These are phyloP conservation scores for Lindgomyces ingoldianus DNA, from an alignment of 495 filamentous ascomycete species.

Conservation along the genomic window DNA sequence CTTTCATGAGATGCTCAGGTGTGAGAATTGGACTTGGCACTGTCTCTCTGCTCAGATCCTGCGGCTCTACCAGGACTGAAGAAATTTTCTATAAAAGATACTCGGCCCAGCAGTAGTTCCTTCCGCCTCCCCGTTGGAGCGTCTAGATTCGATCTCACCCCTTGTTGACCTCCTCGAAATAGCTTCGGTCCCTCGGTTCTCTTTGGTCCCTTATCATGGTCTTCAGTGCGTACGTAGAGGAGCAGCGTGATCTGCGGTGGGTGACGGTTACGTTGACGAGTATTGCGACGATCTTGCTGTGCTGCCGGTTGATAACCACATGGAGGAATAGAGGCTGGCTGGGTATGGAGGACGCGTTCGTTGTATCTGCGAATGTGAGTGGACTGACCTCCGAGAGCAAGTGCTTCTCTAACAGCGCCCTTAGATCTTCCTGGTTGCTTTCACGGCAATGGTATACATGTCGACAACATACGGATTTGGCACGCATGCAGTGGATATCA, in stretches of 20 bases:
- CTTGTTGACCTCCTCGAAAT: no score
- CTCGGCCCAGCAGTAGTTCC: no score
- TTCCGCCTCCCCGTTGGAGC: no score
- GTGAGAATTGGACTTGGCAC: no score
- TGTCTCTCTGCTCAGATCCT: no score
- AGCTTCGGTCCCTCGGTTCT: no score
- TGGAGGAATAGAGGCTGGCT: conserved; percentile 16
- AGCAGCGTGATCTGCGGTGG: conserved; percentile 8
- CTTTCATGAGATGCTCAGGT: no score
- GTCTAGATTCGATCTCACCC: no score
- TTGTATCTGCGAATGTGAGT: conserved; percentile 7
- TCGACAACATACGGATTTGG: conserved; percentile 6
- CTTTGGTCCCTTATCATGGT: neutral
- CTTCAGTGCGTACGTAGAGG: conserved; percentile 4
- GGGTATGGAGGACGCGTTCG: conserved; percentile 11
- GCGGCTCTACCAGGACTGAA: no score
- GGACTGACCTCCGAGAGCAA: no score
- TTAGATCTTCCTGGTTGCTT: neutral
- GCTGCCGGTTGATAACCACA: neutral
- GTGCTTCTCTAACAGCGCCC: no score
- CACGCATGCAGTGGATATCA: neutral
- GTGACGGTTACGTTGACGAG: conserved; percentile 3
- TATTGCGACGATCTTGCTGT: conserved; percentile 8
- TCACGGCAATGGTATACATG: neutral
- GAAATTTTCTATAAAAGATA: no score